Base-by-base conservation (phyloP, 352 stramenopile species). In the Blastocystis sp. region DNA sequence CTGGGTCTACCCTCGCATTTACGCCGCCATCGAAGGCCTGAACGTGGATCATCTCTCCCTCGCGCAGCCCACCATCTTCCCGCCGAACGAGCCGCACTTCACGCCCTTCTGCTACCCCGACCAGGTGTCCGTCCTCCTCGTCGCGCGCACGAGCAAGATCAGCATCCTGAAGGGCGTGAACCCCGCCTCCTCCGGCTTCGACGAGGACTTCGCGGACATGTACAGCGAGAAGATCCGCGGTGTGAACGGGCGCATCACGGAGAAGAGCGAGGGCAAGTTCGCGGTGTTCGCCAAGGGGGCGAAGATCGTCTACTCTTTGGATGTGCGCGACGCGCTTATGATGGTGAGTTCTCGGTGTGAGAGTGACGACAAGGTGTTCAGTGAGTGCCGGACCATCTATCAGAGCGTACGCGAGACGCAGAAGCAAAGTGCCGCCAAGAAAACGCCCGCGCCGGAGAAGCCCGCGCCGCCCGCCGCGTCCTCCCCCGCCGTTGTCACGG, bases 141-240 rank as follows among this genome's bases (percentile, higher is more conserved):
- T 84, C 7, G 74, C n/a, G 34, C 56, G 60, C n/a, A 5, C 69
- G n/a, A 67, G 21, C 17, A 84, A 84, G 56, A 28, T 84, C 19
- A 56, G 74, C 4, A 69, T 84, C 11, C 28, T 84, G 74, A 67
- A 84, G 53, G 74, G 74, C 14, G 74, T 84, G 52, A 67, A 62
- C 60, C 52, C 74, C 10, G 52, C 74, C 19, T 67, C 74, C 2
- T 84, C 74, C 10, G 74, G 74, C 10, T 84, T 84, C 34, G 74
- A 84, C 23, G 74, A 84, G 45, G 74, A 84, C 21, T 69, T 84
- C 23, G 74, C 74, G 45, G 74, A 84, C 10, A 84, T 84, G 74
- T 84, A 84, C 45, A 64, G 34, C 40, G 74, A 84, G 23, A 84
- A 84, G 28, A 84, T 84, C 60, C 17, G 28, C 2, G 56, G 74